Base-by-base conservation (phyloP, 192 early-diverging fungal genomes). In the Dimargaris cristalligena region DNA sequence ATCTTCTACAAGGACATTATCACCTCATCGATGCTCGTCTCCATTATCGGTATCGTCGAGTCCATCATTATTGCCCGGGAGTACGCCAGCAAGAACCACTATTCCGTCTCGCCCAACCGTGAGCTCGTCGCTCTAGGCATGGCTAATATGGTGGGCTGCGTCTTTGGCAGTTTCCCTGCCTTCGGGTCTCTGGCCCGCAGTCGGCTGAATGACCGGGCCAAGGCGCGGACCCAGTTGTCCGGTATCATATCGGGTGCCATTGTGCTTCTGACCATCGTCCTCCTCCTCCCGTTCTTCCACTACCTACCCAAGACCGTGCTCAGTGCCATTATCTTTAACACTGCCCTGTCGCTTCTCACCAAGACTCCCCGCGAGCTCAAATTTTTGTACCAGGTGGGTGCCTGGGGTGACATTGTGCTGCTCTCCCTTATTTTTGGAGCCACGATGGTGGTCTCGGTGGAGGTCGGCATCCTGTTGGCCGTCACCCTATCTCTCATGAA, bases 31-130 rank as follows among this genome's bases (percentile, higher is more conserved):
- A 86, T 89, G 52, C 74, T 95, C 22, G 92, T 96, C 54, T 85
- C 95, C 38, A 83, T 96, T 67, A 88, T 99, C 63, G 95, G 95
- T 2, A 94, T 99, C 65, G 94, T 99, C 25, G 95, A 99, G 71
- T 89, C 90, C 25, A 87, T 99, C 62, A 92, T 87, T 29, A 86
- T 94, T 22, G 84, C 91, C 3, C 92, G 95, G 64, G 89, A 89
- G 29, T 97, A 92, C 66, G 84, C 92, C 0, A 83, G 80, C 56
- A 81, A 88, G 49, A 87, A 94, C 74, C 88, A 92, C 69, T 95
- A 97, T 63, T 71, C 84, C 8, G 86, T 97, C 44, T 90, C 87
- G 16, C 85, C 94, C 11, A 99, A 99, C 64, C 84, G 95, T 41
- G 95, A 99, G 68, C 75, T 99, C 33, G 94, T 99, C 35, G 95